phyloP scores from a whole-genome alignment of 176 grass and related monocot genomes.

The Rhipidocladum racemiflorum region DNA sequence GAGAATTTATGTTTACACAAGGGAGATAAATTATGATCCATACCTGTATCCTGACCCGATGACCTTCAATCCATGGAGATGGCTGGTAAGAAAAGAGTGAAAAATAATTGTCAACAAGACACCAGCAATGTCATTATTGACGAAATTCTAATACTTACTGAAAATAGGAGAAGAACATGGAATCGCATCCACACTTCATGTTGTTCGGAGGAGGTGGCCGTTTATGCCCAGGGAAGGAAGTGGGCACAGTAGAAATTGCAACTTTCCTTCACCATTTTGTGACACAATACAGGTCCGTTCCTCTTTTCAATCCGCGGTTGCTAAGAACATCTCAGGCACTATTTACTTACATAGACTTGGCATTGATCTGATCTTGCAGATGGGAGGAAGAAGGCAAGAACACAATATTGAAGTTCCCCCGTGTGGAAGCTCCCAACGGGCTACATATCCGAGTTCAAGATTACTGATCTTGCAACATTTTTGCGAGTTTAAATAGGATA shows the following conservation, averaged over 20 bases:
- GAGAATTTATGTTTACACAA: constrained; percentile 96
- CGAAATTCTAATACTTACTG: constrained; percentile 11
- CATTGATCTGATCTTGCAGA: constrained; percentile 41
- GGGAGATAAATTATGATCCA: constrained; percentile 98
- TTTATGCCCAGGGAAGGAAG: constrained; percentile 90
- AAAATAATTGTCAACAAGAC: not conserved
- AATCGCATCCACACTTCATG: constrained; percentile 91
- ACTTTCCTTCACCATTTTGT: constrained; percentile 95
- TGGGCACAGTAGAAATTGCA: constrained; percentile 79
- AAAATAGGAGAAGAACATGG: constrained; percentile 67
- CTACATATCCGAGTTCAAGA: constrained; percentile 71
- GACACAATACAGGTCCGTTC: constrained; percentile 74
- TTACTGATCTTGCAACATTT: constrained; percentile 46
- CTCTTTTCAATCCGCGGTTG: not conserved
- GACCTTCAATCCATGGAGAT: constrained; percentile 96
- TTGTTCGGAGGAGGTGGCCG: constrained; percentile 88
- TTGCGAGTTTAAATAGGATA: constrained; percentile 45
- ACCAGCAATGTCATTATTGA: not conserved
- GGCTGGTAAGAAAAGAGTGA: constrained; percentile 64
- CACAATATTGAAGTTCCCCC: constrained; percentile 77
- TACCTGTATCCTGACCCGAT: constrained; percentile 74
- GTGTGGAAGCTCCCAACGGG: constrained; percentile 88
- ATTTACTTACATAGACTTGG: constrained; percentile 6
- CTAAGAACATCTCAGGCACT: not conserved
- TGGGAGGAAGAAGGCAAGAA: constrained; percentile 83